phyloP scores from a whole-genome alignment of 352 stramenopile genomes.

The Phytophthora nicotianae region DNA sequence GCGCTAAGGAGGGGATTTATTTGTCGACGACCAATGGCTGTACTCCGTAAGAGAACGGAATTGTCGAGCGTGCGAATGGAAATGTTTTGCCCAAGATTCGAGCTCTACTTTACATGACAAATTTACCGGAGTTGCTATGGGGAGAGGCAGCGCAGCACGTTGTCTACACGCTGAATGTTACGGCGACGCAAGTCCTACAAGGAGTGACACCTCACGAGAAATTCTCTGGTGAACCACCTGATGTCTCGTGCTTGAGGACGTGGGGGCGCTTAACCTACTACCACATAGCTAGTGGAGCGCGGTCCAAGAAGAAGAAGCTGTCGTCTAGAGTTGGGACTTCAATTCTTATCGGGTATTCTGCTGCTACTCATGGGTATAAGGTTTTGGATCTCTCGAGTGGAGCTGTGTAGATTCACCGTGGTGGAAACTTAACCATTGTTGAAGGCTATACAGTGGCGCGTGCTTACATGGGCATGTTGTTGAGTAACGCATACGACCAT shows the following conservation, averaged over 20 bases:
- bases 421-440: no score
- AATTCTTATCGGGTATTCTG: no score
- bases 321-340: no score
- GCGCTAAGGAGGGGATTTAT: not conserved
- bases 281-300: not conserved
- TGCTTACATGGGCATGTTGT: no score
- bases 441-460: no score
- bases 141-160: constrained; percentile 2
- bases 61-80: constrained; percentile 10
- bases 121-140: constrained; percentile 5
- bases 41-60: not conserved
- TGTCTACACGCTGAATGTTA: constrained; percentile 1
- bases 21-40: not conserved
- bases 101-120: constrained; percentile 1
- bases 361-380: no score
- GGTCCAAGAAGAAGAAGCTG: no score
- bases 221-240: not conserved
- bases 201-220: not conserved
- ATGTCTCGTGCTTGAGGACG: not conserved
- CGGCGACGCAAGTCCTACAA: not conserved
- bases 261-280: not conserved
- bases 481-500: no score
- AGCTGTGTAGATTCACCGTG: no score
- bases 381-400: no score
- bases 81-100: constrained; percentile 5